These are phyloP conservation scores for Wickerhamiella occidentalis DNA, from an alignment of 805 yeast genomes.

Conservation along the genomic window DNA sequence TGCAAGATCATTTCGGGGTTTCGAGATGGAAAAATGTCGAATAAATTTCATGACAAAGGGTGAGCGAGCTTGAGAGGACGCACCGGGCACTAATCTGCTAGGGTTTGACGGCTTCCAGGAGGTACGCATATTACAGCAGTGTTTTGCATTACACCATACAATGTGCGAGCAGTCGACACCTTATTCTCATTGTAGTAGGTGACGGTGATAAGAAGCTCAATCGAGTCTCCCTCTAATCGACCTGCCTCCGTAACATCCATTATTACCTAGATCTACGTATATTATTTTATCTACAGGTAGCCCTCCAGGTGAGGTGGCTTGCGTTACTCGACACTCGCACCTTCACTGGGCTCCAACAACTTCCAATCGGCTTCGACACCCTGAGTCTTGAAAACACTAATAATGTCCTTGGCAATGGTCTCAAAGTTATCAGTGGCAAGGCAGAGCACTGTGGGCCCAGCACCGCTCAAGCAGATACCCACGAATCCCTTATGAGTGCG, in stretches of 20 bases:
- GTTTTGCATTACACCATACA: no score
- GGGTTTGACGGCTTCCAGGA: no score
- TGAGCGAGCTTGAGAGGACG: not conserved
- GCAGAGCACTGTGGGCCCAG: conserved; percentile 94
- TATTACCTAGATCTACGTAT: no score
- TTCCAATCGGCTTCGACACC: conserved; percentile 68
- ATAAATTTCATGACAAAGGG: not conserved
- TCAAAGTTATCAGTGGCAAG: conserved; percentile 85
- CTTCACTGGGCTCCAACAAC: conserved; percentile 71
- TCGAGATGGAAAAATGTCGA: not conserved
- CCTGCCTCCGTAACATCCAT: no score
- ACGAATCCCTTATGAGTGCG: conserved; percentile 68
- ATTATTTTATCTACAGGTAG: no score
- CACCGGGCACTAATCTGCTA: no score
- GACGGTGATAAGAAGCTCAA: no score
- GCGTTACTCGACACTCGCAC: conserved; percentile 31
- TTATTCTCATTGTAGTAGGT: no score
- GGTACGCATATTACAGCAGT: no score
- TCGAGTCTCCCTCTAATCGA: no score
- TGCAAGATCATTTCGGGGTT: conserved; percentile 1
- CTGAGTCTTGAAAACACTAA: conserved; percentile 53
- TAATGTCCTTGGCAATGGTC: conserved; percentile 63
- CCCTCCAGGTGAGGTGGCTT: no score
- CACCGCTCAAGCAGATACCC: conserved; percentile 93
- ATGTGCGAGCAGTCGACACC: no score